Conservation (phyloP, 768 basidiomycete species). For the Russula dissimulans region DNA sequence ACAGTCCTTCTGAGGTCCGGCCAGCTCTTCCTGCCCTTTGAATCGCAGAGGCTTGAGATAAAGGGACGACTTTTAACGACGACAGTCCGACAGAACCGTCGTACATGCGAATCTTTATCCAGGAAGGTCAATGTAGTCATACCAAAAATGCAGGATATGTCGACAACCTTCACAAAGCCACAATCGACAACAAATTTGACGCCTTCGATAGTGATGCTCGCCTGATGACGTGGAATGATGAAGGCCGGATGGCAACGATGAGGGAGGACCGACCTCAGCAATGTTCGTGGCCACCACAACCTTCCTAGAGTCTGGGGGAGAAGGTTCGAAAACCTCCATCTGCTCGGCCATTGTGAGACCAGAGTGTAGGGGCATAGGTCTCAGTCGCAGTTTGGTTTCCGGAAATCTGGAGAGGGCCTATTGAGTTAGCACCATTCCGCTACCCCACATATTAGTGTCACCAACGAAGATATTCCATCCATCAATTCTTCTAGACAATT, state of each 20-base stretch:
- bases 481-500: slow-evolving; percentile 73
- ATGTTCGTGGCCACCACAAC: slow-evolving; percentile 93
- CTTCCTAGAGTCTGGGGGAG: slow-evolving; percentile 72
- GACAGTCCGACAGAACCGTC: slow-evolving; percentile 82
- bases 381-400: slow-evolving; percentile 44
- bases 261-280: slow-evolving; percentile 55
- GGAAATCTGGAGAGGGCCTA: slow-evolving; percentile 34
- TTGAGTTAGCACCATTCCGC: not conserved
- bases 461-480: slow-evolving; percentile 35
- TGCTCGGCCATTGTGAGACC: slow-evolving; percentile 87
- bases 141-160: not conserved
- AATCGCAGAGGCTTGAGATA: slow-evolving; percentile 80
- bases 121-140: not conserved
- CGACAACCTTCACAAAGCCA: slow-evolving; percentile 83
- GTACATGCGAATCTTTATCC: slow-evolving; percentile 70
- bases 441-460: slow-evolving; percentile 6
- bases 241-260: not conserved
- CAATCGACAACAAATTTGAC: slow-evolving; percentile 90
- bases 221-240: slow-evolving; percentile 35
- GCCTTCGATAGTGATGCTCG: slow-evolving; percentile 94
- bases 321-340: slow-evolving; percentile 69
- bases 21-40: slow-evolving; percentile 95
- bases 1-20: slow-evolving; percentile 84
- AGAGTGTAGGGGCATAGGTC: slow-evolving; percentile 76
- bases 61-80: slow-evolving; percentile 73